Evolutionary conservation across 1,284 basidiomycete genomes (phyloP).

Genomic region (Moesziomyces aphidis): DNA sequence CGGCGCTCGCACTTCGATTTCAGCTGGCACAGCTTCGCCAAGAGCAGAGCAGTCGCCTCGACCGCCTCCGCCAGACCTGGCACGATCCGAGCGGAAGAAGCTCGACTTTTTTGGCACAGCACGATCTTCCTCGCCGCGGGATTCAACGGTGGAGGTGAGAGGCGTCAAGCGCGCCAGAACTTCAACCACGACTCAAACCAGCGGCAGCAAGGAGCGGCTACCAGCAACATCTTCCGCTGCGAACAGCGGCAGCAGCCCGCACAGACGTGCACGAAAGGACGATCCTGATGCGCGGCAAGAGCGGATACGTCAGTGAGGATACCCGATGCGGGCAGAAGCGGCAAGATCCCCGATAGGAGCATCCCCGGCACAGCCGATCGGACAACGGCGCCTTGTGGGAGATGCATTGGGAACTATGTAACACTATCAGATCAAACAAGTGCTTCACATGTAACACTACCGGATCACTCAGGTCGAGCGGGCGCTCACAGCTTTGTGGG

Average conservation of each 20-base stretch:
- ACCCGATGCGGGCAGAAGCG: too few species aligned
- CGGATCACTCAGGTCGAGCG: too few species aligned
- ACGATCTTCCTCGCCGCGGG: not conserved
- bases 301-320: too few species aligned
- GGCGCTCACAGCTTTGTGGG: not conserved
- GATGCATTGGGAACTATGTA: too few species aligned
- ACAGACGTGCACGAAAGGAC: not conserved
- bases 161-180: slow-evolving; percentile 21
- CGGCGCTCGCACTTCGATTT: not conserved
- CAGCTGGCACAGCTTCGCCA: not conserved
- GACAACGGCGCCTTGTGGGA: too few species aligned
- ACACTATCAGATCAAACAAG: too few species aligned
- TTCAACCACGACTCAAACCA: not conserved
- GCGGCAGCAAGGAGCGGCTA: not conserved
- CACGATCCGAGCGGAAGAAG: slow-evolving; percentile 19
- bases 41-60: slow-evolving; percentile 3
- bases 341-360: too few species aligned
- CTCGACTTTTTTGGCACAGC: slow-evolving; percentile 36
- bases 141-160: slow-evolving; percentile 1
- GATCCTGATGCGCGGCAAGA: not conserved
- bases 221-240: too few species aligned
- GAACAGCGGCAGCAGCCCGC: not conserved
- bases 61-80: slow-evolving; percentile 31
- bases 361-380: too few species aligned
- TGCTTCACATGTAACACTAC: too few species aligned